These are phyloP conservation scores for Cyclocybe aegerita DNA, from an alignment of 768 basidiomycete genomes.

Conservation along the genomic window DNA sequence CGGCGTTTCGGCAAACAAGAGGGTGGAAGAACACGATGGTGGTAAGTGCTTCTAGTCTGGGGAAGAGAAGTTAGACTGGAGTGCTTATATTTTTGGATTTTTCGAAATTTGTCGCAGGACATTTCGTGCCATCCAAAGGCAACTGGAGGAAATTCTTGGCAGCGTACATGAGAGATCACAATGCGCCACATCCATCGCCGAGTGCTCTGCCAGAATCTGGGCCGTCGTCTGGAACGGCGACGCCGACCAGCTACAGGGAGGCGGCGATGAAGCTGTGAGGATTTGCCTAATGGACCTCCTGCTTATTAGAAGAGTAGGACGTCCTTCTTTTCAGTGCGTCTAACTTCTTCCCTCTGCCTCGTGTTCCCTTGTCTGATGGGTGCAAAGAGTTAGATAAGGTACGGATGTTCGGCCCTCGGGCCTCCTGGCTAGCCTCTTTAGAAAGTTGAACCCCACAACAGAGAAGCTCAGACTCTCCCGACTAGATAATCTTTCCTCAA, in stretches of 20 bases:
- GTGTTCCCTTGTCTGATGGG: too few relatives aligned
- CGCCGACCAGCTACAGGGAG: conserved; percentile 32
- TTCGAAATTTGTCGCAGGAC: conserved; percentile 44
- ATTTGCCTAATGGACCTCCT: conserved; percentile 2
- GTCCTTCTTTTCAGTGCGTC: background rate
- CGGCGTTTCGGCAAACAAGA: conserved; percentile 48
- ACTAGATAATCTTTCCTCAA: too few relatives aligned
- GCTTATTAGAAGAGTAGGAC: background rate
- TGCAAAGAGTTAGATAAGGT: too few relatives aligned
- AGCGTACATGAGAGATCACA: conserved; percentile 60
- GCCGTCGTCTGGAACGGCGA: conserved; percentile 44
- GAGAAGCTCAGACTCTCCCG: too few relatives aligned
- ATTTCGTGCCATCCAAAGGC: conserved; percentile 80
- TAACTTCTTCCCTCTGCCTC: background rate
- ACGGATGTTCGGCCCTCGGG: too few relatives aligned
- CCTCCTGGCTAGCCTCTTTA: too few relatives aligned
- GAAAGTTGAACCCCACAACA: too few relatives aligned
- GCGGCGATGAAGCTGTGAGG: conserved; percentile 26
- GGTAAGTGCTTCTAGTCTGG: conserved; percentile 44
- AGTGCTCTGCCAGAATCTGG: conserved; percentile 14
- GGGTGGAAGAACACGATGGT: conserved; percentile 78
- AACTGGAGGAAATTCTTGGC: conserved; percentile 76
- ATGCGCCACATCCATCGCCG: conserved; percentile 46
- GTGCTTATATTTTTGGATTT: too few relatives aligned
- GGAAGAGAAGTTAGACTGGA: too few relatives aligned